A percentile compares a stretch with the other conserved stretches of the same genome.
Conservation (phyloP, 257 asterid genomes). For the Plantago elongata region DNA sequence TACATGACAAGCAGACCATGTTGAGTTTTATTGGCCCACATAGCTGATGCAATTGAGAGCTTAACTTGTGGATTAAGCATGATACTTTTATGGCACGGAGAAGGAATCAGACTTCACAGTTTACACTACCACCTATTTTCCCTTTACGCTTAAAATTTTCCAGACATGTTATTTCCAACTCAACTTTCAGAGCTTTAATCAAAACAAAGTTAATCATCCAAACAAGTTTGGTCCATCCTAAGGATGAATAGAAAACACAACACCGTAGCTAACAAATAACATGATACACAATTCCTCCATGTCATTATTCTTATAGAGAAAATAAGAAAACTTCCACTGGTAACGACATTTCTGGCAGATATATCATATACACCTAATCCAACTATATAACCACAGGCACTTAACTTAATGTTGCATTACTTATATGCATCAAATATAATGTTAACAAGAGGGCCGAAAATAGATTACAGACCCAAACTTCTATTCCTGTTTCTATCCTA, state of each 20-base stretch:
- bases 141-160: neutral
- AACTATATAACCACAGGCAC: neutral
- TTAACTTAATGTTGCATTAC: neutral
- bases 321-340: neutral
- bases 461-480: neutral
- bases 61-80: no score
- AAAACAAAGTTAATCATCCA: neutral
- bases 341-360: neutral
- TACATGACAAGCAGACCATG: neutral
- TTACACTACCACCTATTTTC: neutral
- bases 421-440: neutral
- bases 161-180: neutral
- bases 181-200: neutral
- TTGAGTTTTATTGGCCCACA: no score
- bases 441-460: neutral
- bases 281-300: neutral
- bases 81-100: no score
- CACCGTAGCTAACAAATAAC: neutral
- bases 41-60: no score
- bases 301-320: neutral
- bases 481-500: neutral
- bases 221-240: no score
- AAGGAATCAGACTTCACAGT: neutral
- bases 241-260: slow-evolving; percentile 1
- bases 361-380: neutral